Evolutionary conservation across 73 alveolate genomes (phyloP).

Genomic region (Urostyla sp.): DNA sequence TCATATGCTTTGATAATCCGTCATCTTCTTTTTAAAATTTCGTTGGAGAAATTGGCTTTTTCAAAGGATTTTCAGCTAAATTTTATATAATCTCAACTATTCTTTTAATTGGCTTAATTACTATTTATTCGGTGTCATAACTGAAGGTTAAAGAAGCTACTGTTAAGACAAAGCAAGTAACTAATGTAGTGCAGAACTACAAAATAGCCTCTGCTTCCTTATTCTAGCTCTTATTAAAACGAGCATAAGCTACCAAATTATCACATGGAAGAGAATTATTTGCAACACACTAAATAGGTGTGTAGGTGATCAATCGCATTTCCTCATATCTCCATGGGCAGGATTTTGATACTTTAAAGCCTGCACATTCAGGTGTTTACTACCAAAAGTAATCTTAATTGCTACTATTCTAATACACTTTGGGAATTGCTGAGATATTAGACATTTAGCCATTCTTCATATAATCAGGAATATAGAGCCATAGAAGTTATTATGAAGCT

Average conservation of each 20-base stretch:
- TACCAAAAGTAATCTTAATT: constrained; percentile 10
- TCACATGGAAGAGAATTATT: constrained; percentile 43
- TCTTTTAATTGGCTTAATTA: constrained; percentile 79
- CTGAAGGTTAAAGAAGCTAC: constrained; percentile 71
- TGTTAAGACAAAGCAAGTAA: constrained; percentile 74
- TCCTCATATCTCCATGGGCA: constrained; percentile 56
- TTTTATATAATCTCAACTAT: constrained; percentile 72
- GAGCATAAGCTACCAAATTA: constrained; percentile 63
- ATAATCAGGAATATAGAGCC: constrained; percentile 76
- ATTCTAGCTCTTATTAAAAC: constrained; percentile 51
- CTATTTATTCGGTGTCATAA: constrained; percentile 70
- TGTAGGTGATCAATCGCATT: constrained; percentile 66
- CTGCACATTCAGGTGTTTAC: constrained; percentile 14
- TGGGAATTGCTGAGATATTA: neutral
- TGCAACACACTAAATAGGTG: constrained; percentile 51
- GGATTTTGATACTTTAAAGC: constrained; percentile 16
- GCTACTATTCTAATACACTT: neutral
- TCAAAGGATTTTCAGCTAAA: constrained; percentile 82
- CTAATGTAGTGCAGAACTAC: constrained; percentile 65
- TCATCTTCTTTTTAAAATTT: constrained; percentile 75
- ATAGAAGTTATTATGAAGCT: constrained; percentile 34
- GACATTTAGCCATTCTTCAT: constrained; percentile 57
- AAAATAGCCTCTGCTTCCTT: constrained; percentile 60
- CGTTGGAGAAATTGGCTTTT: constrained; percentile 51
- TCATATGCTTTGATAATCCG: constrained; percentile 69